Evolutionary conservation across 176 grass and related monocot species (phyloP), one percentile per base, ranked within the genome.

Genomic region (Hyparrhenia diplandra): DNA sequence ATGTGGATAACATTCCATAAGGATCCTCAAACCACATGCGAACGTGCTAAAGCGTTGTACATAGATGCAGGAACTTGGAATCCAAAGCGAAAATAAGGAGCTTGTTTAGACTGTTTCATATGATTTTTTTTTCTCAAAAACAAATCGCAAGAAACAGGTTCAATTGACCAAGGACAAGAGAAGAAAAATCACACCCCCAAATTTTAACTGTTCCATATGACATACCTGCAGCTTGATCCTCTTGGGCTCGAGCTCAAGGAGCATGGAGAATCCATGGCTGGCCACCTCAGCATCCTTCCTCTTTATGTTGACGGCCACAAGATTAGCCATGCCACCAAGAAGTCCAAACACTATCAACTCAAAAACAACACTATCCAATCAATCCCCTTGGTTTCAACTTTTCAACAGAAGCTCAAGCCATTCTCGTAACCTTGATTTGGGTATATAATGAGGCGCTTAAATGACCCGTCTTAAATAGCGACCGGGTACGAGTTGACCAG

Each of bases 141-240:
- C n/a, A 32, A 4, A 2, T 32, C 31, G 31, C 31, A n/a, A n/a
- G n/a, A 68, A 68, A 39, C 65, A 40, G n/a, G 34, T 40, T 68
- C 65, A 23, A 68, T 23, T 43, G 13, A 10, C 13, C 68, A 18
- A n/a, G n/a, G n/a, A n/a, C n/a, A 71, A 3, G 68, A 45, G 24
- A 71, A 46, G 13, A 46, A 46, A 47, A 71, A 30, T 47, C 40
- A 45, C 40, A 28, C 7, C 13, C 32, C 68, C n/a, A 60, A 70
- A 35, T 5, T 35, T 35, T 35, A 35, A 28, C 2, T 71, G 68
- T 71, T 28, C 68, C 23, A 71, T 36, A 54, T 49, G 42, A 1
- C 17, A 13, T 83, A 83, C 80, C 88, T 93, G 65, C 54, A 88
- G 78, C 76, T 83, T 85, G 35, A 79, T 79, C 73, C 80, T 90